phyloP scores from a whole-genome alignment of 257 asterid genomes.

The Capsicum rhomboideum region DNA sequence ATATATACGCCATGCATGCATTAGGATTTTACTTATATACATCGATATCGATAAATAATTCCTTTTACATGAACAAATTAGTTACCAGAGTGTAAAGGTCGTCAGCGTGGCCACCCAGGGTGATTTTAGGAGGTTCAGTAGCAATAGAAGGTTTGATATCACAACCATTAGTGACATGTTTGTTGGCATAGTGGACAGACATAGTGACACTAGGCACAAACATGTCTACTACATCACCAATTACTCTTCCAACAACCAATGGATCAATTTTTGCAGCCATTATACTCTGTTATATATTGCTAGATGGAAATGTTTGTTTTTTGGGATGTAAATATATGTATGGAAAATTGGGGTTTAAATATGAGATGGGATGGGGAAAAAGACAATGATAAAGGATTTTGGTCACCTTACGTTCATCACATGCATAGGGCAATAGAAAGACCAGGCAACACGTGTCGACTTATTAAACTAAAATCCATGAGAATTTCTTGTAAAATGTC shows the following conservation, averaged over 20 bases:
- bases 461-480: background rate
- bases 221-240: slow-evolving; percentile 62
- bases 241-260: slow-evolving; percentile 44
- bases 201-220: slow-evolving; percentile 48
- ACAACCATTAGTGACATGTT: slow-evolving; percentile 55
- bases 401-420: slow-evolving; percentile 22
- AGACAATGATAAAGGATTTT: background rate
- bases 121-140: slow-evolving; percentile 29
- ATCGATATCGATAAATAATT: too few relatives aligned
- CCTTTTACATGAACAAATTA: too few relatives aligned
- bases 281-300: background rate
- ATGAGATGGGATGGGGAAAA: background rate
- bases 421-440: slow-evolving; percentile 43
- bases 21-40: background rate
- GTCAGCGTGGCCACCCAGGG: slow-evolving; percentile 32
- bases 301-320: background rate
- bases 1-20: background rate
- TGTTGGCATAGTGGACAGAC: slow-evolving; percentile 41
- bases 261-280: slow-evolving; percentile 44
- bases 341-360: background rate
- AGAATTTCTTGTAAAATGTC: background rate
- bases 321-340: background rate
- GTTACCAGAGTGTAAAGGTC: slow-evolving; percentile 51
- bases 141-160: slow-evolving; percentile 55
- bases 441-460: slow-evolving; percentile 28